Base-by-base conservation (phyloP, 768 basidiomycete genomes). In the Mrakia frigida region DNA sequence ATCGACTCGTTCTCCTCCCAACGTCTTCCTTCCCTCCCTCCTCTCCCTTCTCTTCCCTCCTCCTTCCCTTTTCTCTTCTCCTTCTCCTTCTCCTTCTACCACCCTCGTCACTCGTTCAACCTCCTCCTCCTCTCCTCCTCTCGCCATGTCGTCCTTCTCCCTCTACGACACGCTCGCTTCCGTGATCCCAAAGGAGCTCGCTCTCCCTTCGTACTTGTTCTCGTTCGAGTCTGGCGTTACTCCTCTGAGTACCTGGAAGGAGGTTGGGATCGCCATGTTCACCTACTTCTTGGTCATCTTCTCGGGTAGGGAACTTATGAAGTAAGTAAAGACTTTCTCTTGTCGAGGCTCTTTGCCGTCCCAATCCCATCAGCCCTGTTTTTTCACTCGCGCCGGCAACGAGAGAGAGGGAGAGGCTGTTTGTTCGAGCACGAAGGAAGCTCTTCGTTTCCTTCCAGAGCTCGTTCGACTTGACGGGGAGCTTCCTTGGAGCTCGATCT, bases 241-340 rank as follows among this genome's bases (percentile, higher is more conserved):
- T 0, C 94, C 94, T 18, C 83, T 98, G 74, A 93, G 92, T 41
- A 96, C 93, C 4, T 80, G 84, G 65, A 87, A 88, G 76, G 87
- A 87, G 79, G 96, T 98, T 74, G 82, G 88, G 43, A 84, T 87
- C 41, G 85, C 91, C 21, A 87, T 99, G 78, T 87, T 84, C 41
- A 87, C 88, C 75, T 99, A 99, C 87, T 89, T 99, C 80, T 89
- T 88, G 84, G 85, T 90, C 86, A 90, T 99, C 82, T 98, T 98
- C 82, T 88, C 91, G 79, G 87, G 91, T 50, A 89, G 90, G 82
- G 89, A 88, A 79, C 82, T 92, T 81, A 97, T 98, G 95, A 91
- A 87, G 87, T 88, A 65, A 75, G 83, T 84, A 25, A 28, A 43
- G 37, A n/a, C 13, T 86, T 87, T 80, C 91, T 89, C 1, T 35